These are phyloP conservation scores for Bondarzewia mesenterica DNA, from an alignment of 1,284 basidiomycete genomes.

Conservation along the genomic window DNA sequence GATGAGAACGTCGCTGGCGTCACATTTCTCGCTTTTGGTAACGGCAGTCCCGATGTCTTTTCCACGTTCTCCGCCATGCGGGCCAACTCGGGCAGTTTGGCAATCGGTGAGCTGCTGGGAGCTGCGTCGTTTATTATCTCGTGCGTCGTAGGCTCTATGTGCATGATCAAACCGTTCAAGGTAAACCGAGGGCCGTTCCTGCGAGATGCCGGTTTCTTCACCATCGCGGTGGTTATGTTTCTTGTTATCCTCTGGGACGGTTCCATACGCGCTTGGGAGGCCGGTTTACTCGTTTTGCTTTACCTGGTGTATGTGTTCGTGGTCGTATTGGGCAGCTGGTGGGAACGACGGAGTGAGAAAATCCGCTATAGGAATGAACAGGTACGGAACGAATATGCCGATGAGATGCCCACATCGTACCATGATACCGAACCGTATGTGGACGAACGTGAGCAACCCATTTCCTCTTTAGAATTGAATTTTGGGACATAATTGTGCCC, in stretches of 20 bases:
- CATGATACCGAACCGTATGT: slow-evolving; percentile 41
- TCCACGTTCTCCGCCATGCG: slow-evolving; percentile 93
- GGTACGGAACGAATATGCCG: slow-evolving; percentile 53
- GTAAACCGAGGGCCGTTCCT: slow-evolving; percentile 79
- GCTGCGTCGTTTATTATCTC: slow-evolving; percentile 95
- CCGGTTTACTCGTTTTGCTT: slow-evolving; percentile 62
- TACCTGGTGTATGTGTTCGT: slow-evolving; percentile 76
- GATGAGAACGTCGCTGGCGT: slow-evolving; percentile 90
- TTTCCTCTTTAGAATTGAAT: not conserved
- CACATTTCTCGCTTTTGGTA: slow-evolving; percentile 90
- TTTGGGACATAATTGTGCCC: slow-evolving; percentile 3
- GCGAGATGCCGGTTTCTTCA: slow-evolving; percentile 92
- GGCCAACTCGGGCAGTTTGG: slow-evolving; percentile 78
- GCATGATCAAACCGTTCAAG: slow-evolving; percentile 88
- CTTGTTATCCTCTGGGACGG: slow-evolving; percentile 79
- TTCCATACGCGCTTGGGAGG: slow-evolving; percentile 67
- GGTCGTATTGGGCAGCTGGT: slow-evolving; percentile 79
- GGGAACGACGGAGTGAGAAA: slow-evolving; percentile 47
- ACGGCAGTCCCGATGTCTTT: slow-evolving; percentile 90
- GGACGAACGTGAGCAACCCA: slow-evolving; percentile 46
- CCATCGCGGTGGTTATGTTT: slow-evolving; percentile 66
- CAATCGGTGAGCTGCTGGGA: slow-evolving; percentile 91
- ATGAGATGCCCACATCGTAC: slow-evolving; percentile 31
- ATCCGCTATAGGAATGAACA: slow-evolving; percentile 39
- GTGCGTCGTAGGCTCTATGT: slow-evolving; percentile 94